Conservation (phyloP, 257 asterid species). For the Linderniella brevidens region DNA sequence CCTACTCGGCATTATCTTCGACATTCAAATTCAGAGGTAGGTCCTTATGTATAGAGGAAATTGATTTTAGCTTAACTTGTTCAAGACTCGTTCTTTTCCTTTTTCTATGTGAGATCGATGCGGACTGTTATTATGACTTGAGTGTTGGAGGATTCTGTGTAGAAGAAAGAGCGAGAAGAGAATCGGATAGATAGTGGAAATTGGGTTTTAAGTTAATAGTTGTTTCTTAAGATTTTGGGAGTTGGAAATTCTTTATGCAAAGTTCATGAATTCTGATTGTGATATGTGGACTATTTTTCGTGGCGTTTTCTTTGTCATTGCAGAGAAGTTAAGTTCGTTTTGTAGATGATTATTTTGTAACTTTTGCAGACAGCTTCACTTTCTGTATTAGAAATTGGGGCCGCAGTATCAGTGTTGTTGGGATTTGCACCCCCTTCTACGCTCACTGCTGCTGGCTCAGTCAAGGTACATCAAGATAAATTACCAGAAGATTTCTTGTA, state of each 20-base stretch:
- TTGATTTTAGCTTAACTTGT: not conserved
- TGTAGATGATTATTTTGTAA: not conserved
- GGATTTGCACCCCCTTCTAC: slow-evolving; percentile 65
- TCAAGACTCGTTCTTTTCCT: not conserved
- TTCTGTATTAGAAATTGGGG: slow-evolving; percentile 59
- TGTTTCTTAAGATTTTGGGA: too few relatives aligned
- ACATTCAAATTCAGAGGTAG: not conserved
- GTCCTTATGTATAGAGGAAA: not conserved
- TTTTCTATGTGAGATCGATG: too few relatives aligned
- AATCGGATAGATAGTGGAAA: too few relatives aligned
- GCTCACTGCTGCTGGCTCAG: slow-evolving; percentile 60
- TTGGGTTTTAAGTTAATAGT: too few relatives aligned
- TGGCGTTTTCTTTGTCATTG: not conserved
- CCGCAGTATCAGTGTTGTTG: slow-evolving; percentile 73
- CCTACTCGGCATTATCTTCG: slow-evolving; percentile 9
- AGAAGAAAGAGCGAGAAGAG: too few relatives aligned
- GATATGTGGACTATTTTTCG: too few relatives aligned
- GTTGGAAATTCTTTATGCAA: too few relatives aligned
- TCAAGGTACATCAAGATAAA: slow-evolving; percentile 31
- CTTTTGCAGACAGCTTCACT: slow-evolving; percentile 45
- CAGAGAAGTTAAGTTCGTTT: not conserved
- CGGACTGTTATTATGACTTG: too few relatives aligned
- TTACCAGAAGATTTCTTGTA: too few relatives aligned
- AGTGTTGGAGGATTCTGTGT: too few relatives aligned
- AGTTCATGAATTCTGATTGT: too few relatives aligned